These are phyloP conservation scores for Holtermanniella nyarrowii DNA, from an alignment of 768 basidiomycete species.

Conservation along the genomic window DNA sequence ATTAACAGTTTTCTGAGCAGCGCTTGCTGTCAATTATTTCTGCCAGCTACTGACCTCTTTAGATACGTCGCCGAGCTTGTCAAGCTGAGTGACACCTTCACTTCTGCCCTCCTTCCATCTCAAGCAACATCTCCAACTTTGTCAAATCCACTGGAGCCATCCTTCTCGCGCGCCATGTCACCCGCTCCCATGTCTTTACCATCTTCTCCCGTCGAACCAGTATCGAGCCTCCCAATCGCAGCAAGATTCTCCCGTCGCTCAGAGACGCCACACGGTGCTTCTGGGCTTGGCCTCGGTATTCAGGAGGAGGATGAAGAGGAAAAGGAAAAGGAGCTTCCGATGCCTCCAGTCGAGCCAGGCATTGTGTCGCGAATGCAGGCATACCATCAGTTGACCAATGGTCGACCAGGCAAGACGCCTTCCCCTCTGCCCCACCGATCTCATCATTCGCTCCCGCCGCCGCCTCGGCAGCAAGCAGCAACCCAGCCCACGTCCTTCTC, in stretches of 20 bases:
- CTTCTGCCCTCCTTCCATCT: constrained; percentile 78
- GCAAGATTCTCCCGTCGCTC: constrained; percentile 60
- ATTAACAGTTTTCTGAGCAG: too few relatives aligned
- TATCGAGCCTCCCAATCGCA: constrained; percentile 74
- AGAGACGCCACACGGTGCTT: neutral
- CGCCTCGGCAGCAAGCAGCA: constrained; percentile 1
- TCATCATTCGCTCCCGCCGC: constrained; percentile 37
- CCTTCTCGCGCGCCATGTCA: constrained; percentile 17
- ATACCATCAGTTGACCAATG: constrained; percentile 28
- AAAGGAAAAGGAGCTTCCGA: neutral
- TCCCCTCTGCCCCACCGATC: constrained; percentile 12
- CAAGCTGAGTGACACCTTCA: constrained; percentile 89
- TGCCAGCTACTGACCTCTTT: constrained; percentile 4
- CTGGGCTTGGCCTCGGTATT: too few relatives aligned
- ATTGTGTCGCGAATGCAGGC: constrained; percentile 29
- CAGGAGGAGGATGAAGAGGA: neutral
- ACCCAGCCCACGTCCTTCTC: neutral
- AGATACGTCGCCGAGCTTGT: constrained; percentile 87
- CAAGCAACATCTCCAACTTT: constrained; percentile 45
- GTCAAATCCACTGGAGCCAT: constrained; percentile 14
- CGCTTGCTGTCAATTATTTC: too few relatives aligned
- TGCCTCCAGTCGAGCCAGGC: neutral
- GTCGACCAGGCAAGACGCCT: constrained; percentile 16
- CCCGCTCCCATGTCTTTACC: constrained; percentile 27
- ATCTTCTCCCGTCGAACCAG: constrained; percentile 54